A percentile compares a stretch with the other conserved stretches of the same genome.
Conservation (phyloP, 768 basidiomycete genomes). For the Phylloporus arenicola region DNA sequence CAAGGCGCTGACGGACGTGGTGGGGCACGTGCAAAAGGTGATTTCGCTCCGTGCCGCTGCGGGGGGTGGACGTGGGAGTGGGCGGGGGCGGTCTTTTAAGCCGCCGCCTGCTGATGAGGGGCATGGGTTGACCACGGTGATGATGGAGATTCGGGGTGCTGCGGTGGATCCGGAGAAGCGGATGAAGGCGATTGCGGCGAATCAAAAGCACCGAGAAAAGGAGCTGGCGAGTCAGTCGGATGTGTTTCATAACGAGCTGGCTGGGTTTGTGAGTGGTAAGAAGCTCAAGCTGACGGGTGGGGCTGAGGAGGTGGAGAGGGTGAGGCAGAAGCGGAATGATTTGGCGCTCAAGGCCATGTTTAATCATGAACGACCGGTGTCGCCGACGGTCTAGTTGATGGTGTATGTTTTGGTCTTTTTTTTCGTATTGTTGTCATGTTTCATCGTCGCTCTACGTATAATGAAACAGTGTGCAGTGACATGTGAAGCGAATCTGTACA, state of each 20-base stretch:
- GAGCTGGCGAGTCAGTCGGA: constrained; percentile 70
- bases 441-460: not conserved
- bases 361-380: constrained; percentile 19
- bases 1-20: constrained; percentile 82
- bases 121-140: constrained; percentile 67
- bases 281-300: constrained; percentile 95
- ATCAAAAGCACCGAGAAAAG: constrained; percentile 71
- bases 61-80: constrained; percentile 32
- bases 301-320: constrained; percentile 83
- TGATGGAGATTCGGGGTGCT: constrained; percentile 87
- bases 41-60: constrained; percentile 56
- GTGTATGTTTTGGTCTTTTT: not conserved
- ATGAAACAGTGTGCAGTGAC: not conserved
- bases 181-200: constrained; percentile 90
- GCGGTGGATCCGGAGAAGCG: constrained; percentile 77
- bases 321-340: constrained; percentile 81
- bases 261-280: constrained; percentile 80
- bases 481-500: no score
- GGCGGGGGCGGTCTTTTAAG: constrained; percentile 47
- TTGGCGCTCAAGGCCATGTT: constrained; percentile 89
- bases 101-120: constrained; percentile 65
- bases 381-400: constrained; percentile 2
- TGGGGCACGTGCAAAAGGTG: constrained; percentile 87
- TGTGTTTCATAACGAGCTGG: constrained; percentile 79
- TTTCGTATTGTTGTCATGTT: not conserved